Conservation (phyloP, 108 stramenopile genomes). For the Skeletonema menzelii region DNA sequence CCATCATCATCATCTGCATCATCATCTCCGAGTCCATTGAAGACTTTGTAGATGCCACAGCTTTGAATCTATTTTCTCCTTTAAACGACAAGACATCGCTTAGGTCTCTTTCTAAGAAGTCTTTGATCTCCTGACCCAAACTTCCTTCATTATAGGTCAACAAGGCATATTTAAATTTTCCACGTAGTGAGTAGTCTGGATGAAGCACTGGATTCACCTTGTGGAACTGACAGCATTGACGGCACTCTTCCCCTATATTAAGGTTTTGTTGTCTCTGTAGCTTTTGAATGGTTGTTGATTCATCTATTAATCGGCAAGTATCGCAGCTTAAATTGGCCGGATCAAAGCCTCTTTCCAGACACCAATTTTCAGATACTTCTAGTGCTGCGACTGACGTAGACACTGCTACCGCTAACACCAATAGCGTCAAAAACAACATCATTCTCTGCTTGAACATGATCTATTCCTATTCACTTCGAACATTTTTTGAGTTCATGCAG, state of each 20-base stretch:
- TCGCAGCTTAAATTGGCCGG: slow-evolving; percentile 40
- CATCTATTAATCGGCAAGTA: slow-evolving; percentile 36
- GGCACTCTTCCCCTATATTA: slow-evolving; percentile 32
- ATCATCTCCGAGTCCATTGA: slow-evolving; percentile 14
- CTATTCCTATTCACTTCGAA: too few species aligned
- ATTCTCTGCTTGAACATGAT: too few species aligned
- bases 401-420: not conserved
- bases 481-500: too few species aligned
- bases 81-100: slow-evolving; percentile 48
- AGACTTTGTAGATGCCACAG: slow-evolving; percentile 5
- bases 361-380: slow-evolving; percentile 24
- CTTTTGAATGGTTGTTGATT: slow-evolving; percentile 25
- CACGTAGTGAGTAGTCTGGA: slow-evolving; percentile 28
- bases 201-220: slow-evolving; percentile 44
- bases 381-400: not conserved
- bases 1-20: slow-evolving; percentile 36
- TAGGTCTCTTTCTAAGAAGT: slow-evolving; percentile 52
- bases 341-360: slow-evolving; percentile 39
- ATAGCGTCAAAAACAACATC: not conserved
- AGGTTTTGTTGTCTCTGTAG: slow-evolving; percentile 31
- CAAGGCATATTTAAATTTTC: slow-evolving; percentile 35
- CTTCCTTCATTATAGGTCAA: slow-evolving; percentile 25
- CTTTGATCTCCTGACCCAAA: slow-evolving; percentile 39
- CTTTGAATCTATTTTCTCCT: slow-evolving; percentile 38
- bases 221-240: slow-evolving; percentile 31